Evolutionary conservation across 352 stramenopile genomes (phyloP).

Genomic region (Phytophthora cajani): DNA sequence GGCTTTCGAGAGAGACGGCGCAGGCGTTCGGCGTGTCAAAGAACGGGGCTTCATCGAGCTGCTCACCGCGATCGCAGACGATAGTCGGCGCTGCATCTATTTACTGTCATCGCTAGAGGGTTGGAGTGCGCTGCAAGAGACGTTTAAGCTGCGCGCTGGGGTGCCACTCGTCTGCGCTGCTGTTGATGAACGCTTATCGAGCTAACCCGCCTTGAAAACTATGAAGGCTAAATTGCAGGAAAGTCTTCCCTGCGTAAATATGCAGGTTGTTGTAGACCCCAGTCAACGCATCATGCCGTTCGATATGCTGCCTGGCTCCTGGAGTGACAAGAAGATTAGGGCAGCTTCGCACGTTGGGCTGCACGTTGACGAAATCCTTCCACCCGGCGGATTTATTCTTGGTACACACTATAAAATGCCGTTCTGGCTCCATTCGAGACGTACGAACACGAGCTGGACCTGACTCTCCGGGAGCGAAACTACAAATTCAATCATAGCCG

Average conservation of each 20-base stretch:
- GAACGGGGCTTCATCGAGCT: conserved; percentile 3
- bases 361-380: background rate
- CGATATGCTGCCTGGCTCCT: background rate
- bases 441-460: background rate
- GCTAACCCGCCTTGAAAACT: conserved; percentile 1
- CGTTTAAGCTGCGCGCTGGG: background rate
- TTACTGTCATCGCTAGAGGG: background rate
- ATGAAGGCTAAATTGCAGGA: conserved; percentile 2
- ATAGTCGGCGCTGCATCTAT: background rate
- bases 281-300: conserved; percentile 1
- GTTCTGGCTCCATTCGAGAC: background rate
- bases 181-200: conserved; percentile 5
- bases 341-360: background rate
- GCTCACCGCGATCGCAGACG: background rate
- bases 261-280: conserved; percentile 4
- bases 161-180: conserved; percentile 5
- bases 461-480: background rate
- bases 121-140: background rate
- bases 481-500: background rate
- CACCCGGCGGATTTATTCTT: background rate
- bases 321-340: conserved; percentile 15
- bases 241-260: conserved; percentile 7
- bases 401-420: background rate
- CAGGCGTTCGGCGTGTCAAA: background rate
- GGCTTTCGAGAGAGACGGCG: background rate